A percentile compares a stretch with the other conserved stretches of the same genome.
Conservation (phyloP, 306 rosid species). For the Ormosia emarginata region DNA sequence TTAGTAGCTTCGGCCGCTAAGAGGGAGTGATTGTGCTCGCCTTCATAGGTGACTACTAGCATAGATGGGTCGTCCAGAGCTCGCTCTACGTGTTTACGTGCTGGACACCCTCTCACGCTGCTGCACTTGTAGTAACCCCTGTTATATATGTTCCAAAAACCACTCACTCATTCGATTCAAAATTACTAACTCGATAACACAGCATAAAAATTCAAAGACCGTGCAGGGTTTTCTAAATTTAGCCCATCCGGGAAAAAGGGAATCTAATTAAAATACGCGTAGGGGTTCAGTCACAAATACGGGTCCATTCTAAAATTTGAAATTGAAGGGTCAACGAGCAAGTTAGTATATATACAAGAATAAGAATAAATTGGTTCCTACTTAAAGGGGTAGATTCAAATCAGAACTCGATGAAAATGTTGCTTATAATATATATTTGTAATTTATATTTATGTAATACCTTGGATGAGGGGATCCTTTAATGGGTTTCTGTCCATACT, state of each 20-base stretch:
- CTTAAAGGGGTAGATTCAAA: background rate
- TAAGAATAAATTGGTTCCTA: background rate
- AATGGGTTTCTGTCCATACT: constrained; percentile 87
- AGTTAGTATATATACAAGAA: background rate
- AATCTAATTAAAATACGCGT: background rate
- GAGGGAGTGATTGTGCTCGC: constrained; percentile 83
- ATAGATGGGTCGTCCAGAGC: constrained; percentile 85
- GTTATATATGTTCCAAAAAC: background rate
- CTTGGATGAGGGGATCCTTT: constrained; percentile 95
- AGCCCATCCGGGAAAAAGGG: background rate
- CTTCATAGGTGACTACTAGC: constrained; percentile 90
- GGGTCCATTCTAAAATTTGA: background rate
- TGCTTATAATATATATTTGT: background rate
- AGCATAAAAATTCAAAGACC: background rate
- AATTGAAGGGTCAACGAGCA: background rate
- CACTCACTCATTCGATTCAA: background rate
- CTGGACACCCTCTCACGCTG: constrained; percentile 95
- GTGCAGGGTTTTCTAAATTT: background rate
- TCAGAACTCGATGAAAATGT: background rate
- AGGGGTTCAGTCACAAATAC: background rate
- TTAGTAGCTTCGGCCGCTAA: constrained; percentile 60
- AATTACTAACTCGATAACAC: background rate
- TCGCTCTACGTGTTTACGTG: constrained; percentile 90
- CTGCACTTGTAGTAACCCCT: constrained; percentile 99
- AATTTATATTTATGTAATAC: constrained; percentile 19